Conservation (phyloP, 495 filamentous ascomycete species). For the Penicillium argentinense region DNA sequence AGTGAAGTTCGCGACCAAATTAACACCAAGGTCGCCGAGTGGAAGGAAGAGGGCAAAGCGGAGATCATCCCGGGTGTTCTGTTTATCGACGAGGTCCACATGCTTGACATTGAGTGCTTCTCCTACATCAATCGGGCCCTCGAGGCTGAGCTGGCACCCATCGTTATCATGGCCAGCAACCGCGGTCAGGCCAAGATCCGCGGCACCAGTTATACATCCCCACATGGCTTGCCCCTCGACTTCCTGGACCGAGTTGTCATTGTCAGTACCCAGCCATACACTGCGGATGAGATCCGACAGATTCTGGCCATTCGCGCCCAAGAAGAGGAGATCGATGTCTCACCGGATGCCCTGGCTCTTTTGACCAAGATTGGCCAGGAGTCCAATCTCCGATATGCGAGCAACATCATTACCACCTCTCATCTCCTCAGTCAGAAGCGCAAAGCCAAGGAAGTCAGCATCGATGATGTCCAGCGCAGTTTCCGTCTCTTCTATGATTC, state of each 20-base stretch:
- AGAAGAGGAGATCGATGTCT: slow-evolving; percentile 92
- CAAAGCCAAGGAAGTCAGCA: slow-evolving; percentile 72
- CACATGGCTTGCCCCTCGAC: slow-evolving; percentile 91
- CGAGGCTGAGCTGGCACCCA: slow-evolving; percentile 89
- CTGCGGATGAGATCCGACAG: slow-evolving; percentile 78
- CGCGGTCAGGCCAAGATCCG: slow-evolving; percentile 88
- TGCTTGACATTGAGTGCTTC: slow-evolving; percentile 99
- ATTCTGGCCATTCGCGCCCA: slow-evolving; percentile 89
- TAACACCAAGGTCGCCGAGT: slow-evolving; percentile 96
- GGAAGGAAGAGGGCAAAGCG: slow-evolving; percentile 98
- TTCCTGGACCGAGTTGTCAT: slow-evolving; percentile 97
- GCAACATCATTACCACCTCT: slow-evolving; percentile 93
- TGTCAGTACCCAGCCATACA: slow-evolving; percentile 92
- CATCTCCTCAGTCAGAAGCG: slow-evolving; percentile 79
- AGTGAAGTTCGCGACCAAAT: slow-evolving; percentile 98
- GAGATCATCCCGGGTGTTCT: slow-evolving; percentile 96
- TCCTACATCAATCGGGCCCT: slow-evolving; percentile 97
- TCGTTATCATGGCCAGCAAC: slow-evolving; percentile 99
- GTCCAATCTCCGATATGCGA: slow-evolving; percentile 86
- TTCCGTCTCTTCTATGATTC: slow-evolving; percentile 94
- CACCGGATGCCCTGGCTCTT: slow-evolving; percentile 82
- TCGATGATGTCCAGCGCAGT: slow-evolving; percentile 88
- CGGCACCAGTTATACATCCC: slow-evolving; percentile 86
- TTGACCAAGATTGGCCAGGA: slow-evolving; percentile 95
- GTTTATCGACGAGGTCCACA: slow-evolving; percentile 99